These are phyloP conservation scores for Metschnikowia lachancei DNA, from an alignment of 805 yeast genomes.

Conservation along the genomic window DNA sequence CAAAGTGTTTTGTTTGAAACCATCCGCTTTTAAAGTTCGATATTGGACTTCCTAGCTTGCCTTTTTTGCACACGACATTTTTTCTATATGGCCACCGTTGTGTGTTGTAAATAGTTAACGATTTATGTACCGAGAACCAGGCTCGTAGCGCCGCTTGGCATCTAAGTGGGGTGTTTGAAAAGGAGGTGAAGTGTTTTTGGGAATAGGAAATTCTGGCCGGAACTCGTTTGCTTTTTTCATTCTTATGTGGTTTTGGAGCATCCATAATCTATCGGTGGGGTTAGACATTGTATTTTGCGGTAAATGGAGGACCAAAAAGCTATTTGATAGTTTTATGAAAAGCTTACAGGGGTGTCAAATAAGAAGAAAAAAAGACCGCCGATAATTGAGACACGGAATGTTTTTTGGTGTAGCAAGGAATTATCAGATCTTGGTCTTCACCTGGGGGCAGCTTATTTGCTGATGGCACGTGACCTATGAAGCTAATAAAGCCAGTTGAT, in stretches of 20 bases:
- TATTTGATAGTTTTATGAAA: neutral
- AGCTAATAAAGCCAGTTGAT: neutral
- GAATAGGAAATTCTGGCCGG: slow-evolving; percentile 19
- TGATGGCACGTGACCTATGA: slow-evolving; percentile 5
- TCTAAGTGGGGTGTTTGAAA: neutral
- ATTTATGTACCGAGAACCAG: slow-evolving; percentile 3
- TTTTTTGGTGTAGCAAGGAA: neutral
- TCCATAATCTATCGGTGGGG: slow-evolving; percentile 19
- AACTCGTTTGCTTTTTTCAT: slow-evolving; percentile 13
- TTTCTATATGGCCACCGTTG: neutral
- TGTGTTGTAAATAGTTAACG: slow-evolving; percentile 10
- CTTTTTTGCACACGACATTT: neutral
- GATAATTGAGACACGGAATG: too few relatives aligned
- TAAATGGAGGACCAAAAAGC: neutral
- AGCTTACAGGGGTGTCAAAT: neutral
- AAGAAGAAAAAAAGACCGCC: too few relatives aligned
- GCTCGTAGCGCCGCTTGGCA: neutral
- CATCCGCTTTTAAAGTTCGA: neutral
- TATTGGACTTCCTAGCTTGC: neutral
- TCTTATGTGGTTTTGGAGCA: slow-evolving; percentile 21
- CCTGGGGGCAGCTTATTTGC: slow-evolving; percentile 1
- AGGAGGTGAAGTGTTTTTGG: slow-evolving; percentile 1
- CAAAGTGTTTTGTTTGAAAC: neutral
- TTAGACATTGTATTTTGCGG: slow-evolving; percentile 12
- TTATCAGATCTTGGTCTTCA: neutral